A percentile compares a stretch with the other conserved stretches of the same genome.
phyloP scores from a whole-genome alignment of 78 protist genomes.

The Capsaspora owczarzaki region DNA sequence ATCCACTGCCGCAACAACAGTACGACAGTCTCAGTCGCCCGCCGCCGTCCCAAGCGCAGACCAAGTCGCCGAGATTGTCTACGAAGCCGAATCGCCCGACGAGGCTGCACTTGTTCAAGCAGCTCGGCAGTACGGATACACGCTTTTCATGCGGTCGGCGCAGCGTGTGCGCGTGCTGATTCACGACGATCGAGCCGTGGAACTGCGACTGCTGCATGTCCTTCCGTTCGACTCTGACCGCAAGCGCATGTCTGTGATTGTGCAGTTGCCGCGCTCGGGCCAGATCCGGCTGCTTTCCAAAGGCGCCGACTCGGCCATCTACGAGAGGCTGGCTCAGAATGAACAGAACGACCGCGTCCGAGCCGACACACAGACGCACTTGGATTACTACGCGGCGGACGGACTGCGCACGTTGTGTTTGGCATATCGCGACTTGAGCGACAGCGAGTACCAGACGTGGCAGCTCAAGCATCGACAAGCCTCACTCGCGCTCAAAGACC shows the following conservation, averaged over 20 bases:
- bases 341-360: neutral
- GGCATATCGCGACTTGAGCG: neutral
- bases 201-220: neutral
- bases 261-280: slow-evolving; percentile 25
- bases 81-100: slow-evolving; percentile 66
- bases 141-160: neutral
- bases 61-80: neutral
- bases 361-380: neutral
- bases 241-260: slow-evolving; percentile 60
- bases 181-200: neutral
- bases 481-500: neutral
- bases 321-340: neutral
- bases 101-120: slow-evolving; percentile 68
- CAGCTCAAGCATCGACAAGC: too few relatives aligned
- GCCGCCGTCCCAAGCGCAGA: neutral
- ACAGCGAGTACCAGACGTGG: too few relatives aligned
- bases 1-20: slow-evolving; percentile 9
- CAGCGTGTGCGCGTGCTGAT: slow-evolving; percentile 41
- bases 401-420: slow-evolving; percentile 68
- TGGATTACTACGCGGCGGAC: slow-evolving; percentile 21
- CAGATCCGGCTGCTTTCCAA: slow-evolving; percentile 18
- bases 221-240: slow-evolving; percentile 30
- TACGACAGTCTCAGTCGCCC: neutral
- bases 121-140: slow-evolving; percentile 22
- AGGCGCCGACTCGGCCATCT: slow-evolving; percentile 62